These are phyloP conservation scores for Curvularia sp. DNA, from an alignment of 2,329 filamentous ascomycete species.

Conservation along the genomic window DNA sequence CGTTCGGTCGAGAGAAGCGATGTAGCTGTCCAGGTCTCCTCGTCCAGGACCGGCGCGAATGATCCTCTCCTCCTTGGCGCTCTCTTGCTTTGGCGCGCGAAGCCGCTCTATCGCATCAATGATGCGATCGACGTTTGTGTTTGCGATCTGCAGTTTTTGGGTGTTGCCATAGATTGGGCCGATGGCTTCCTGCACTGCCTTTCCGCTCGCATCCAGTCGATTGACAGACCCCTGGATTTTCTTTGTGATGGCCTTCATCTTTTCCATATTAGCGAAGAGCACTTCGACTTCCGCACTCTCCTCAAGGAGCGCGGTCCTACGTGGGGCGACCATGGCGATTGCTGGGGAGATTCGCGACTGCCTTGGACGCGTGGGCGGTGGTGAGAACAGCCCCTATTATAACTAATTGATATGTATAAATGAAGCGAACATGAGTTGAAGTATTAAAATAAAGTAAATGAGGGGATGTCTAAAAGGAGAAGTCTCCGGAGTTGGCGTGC, in stretches of 20 bases:
- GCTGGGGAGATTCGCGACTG: conserved; percentile 27
- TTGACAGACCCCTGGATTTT: conserved; percentile 90
- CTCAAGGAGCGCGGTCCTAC: conserved; percentile 66
- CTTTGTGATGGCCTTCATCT: conserved; percentile 90
- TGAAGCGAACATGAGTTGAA: conserved; percentile 13
- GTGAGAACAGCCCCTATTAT: conserved; percentile 13
- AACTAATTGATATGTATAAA: conserved; percentile 7
- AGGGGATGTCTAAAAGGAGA: conserved; percentile 2
- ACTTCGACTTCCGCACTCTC: conserved; percentile 73
- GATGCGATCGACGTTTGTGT: conserved; percentile 85
- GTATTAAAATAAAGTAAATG: conserved; percentile 6
- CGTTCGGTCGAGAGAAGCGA: conserved; percentile 87
- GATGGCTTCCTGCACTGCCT: conserved; percentile 89
- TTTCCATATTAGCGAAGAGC: conserved; percentile 76
- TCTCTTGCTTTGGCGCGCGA: conserved; percentile 89
- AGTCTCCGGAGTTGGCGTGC: not conserved
- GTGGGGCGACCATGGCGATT: conserved; percentile 59
- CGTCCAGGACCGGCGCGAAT: conserved; percentile 72
- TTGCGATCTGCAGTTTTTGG: conserved; percentile 84
- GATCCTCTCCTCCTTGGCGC: conserved; percentile 88
- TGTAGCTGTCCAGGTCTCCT: conserved; percentile 81
- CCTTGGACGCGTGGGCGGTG: conserved; percentile 11
- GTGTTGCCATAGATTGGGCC: conserved; percentile 94
- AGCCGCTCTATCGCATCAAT: conserved; percentile 87
- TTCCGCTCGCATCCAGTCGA: conserved; percentile 84